Conservation (phyloP, 768 basidiomycete species). For the Hericium alpestre region DNA sequence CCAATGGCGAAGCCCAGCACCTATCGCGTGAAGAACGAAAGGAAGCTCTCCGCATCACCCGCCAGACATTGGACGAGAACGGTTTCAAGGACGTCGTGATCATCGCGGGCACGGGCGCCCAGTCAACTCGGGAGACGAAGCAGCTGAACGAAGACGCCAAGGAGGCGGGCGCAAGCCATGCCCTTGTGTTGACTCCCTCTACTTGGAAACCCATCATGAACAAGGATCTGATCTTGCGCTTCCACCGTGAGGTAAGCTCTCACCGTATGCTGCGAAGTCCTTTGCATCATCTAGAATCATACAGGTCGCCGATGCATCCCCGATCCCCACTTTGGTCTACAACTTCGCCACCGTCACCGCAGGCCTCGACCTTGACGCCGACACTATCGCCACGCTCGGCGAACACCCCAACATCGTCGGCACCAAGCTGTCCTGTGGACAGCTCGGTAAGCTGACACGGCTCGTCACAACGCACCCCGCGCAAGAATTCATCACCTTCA, state of each 20-base stretch:
- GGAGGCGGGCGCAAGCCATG: conserved; percentile 74
- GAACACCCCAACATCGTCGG: conserved; percentile 80
- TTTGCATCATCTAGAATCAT: neutral
- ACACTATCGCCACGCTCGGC: conserved; percentile 57
- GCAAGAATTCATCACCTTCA: conserved; percentile 55
- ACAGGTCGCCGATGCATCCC: conserved; percentile 58
- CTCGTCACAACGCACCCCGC: conserved; percentile 48
- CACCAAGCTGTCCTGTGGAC: conserved; percentile 76
- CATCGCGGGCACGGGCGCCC: conserved; percentile 78
- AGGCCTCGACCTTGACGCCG: conserved; percentile 77
- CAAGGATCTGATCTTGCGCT: conserved; percentile 48
- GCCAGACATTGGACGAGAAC: conserved; percentile 61
- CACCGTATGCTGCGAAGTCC: neutral
- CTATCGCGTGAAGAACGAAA: conserved; percentile 65
- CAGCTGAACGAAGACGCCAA: conserved; percentile 61
- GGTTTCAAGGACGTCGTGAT: conserved; percentile 59
- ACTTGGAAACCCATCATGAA: conserved; percentile 62
- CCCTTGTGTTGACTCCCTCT: conserved; percentile 64
- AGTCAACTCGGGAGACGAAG: conserved; percentile 68
- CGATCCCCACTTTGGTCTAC: conserved; percentile 71
- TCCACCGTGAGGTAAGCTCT: conserved; percentile 47
- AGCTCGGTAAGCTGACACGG: conserved; percentile 75
- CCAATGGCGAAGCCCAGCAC: conserved; percentile 70
- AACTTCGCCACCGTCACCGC: conserved; percentile 79
- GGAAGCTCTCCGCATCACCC: conserved; percentile 48